A percentile compares a stretch with the other conserved stretches of the same genome.
These are phyloP conservation scores for Microdochium paspali DNA, from an alignment of 2,329 filamentous ascomycete genomes.

Conservation along the genomic window DNA sequence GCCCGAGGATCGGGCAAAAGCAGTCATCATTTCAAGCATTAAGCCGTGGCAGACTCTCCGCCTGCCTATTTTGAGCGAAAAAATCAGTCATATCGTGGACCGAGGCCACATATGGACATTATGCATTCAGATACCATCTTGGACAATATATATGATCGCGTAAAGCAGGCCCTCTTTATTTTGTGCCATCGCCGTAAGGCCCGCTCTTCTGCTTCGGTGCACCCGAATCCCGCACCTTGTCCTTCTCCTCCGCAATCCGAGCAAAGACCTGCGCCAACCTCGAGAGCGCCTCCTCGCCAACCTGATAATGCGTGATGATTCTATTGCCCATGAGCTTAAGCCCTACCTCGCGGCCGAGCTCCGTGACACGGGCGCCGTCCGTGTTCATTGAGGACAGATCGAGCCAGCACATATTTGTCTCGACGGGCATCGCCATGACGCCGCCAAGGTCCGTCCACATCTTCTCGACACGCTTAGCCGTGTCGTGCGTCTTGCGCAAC, in stretches of 20 bases:
- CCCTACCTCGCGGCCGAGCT: slow-evolving; percentile 15
- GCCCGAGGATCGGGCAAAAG: not conserved
- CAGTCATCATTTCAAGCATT: not conserved
- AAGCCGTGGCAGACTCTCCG: not conserved
- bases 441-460: slow-evolving; percentile 55
- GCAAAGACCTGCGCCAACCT: slow-evolving; percentile 36
- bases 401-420: slow-evolving; percentile 73
- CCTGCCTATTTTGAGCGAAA: not conserved
- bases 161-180: not conserved
- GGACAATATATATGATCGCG: not conserved
- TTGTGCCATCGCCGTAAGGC: slow-evolving; percentile 8
- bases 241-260: slow-evolving; percentile 14
- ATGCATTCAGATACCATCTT: not conserved
- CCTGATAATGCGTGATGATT: slow-evolving; percentile 31
- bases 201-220: slow-evolving; percentile 3
- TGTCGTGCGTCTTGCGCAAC: slow-evolving; percentile 45
- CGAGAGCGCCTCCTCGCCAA: slow-evolving; percentile 47
- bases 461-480: slow-evolving; percentile 51
- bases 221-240: slow-evolving; percentile 19
- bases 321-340: slow-evolving; percentile 14
- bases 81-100: not conserved
- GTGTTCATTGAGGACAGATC: slow-evolving; percentile 27
- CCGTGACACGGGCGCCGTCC: slow-evolving; percentile 10
- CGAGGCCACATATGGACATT: not conserved
- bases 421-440: slow-evolving; percentile 45